Percentiles rank a stretch among this genome's conserved stretches.
These are phyloP conservation scores for Boletus coccyginus DNA, from an alignment of 768 basidiomycete genomes.

Conservation along the genomic window DNA sequence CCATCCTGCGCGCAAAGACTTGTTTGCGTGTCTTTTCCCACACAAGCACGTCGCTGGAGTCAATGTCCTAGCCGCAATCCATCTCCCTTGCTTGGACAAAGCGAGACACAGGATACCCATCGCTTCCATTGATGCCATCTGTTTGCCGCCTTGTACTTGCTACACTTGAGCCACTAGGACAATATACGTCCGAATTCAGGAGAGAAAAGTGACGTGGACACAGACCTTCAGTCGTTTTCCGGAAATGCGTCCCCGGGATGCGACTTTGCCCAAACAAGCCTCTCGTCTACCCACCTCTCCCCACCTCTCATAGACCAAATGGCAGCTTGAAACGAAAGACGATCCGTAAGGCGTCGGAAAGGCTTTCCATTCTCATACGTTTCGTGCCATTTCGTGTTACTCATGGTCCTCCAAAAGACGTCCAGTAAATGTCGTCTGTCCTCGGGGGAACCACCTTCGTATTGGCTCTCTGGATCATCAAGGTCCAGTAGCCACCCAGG, in stretches of 20 bases:
- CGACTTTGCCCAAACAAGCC: not conserved
- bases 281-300: not conserved
- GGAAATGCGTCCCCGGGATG: not conserved
- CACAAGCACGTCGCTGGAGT: no score
- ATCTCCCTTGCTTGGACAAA: no score
- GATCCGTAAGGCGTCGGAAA: not conserved
- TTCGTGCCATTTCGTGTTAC: not conserved
- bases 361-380: not conserved
- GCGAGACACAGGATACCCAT: no score
- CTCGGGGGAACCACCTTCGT: not conserved
- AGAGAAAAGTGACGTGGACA: no score
- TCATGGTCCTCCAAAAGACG: not conserved
- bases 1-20: no score
- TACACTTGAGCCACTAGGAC: no score
- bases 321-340: not conserved
- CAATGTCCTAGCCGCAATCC: no score
- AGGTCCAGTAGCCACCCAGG: not conserved
- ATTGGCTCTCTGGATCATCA: not conserved
- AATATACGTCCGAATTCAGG: no score
- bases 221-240: not conserved
- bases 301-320: not conserved
- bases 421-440: not conserved
- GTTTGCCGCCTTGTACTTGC: no score
- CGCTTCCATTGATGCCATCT: no score
- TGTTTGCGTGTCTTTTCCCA: no score